These are phyloP conservation scores for Ogataea zsoltii DNA, from an alignment of 805 yeast genomes.

Conservation along the genomic window DNA sequence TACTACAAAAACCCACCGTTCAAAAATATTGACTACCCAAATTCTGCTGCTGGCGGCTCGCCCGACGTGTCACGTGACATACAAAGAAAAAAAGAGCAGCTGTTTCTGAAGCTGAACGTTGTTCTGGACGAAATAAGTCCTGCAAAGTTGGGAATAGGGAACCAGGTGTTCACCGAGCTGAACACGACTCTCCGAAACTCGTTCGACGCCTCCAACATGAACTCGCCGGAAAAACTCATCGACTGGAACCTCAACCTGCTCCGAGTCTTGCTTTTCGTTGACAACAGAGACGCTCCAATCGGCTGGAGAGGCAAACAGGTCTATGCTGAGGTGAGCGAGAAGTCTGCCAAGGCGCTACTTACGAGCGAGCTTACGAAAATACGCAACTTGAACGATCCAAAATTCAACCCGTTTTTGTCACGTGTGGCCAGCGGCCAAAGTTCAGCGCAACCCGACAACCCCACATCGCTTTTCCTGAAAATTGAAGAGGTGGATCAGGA, in stretches of 20 bases:
- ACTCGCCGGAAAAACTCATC: constrained; percentile 40
- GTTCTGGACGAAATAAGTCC: constrained; percentile 22
- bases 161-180: constrained; percentile 27
- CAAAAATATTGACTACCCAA: constrained; percentile 10
- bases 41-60: background rate
- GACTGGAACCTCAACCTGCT: constrained; percentile 57
- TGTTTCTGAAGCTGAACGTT: constrained; percentile 15
- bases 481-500: constrained; percentile 3
- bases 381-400: constrained; percentile 11
- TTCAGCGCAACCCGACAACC: background rate
- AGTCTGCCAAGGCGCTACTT: constrained; percentile 15
- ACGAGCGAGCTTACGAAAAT: constrained; percentile 28
- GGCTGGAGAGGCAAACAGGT: constrained; percentile 15
- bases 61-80: background rate
- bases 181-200: constrained; percentile 19
- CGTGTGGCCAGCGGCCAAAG: constrained; percentile 8
- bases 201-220: constrained; percentile 5
- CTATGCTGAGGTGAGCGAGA: constrained; percentile 18
- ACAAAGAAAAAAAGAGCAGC: background rate
- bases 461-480: background rate
- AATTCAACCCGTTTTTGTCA: constrained; percentile 16
- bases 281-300: constrained; percentile 14
- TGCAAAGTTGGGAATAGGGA: constrained; percentile 23
- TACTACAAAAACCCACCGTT: background rate
- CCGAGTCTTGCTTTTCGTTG: constrained; percentile 46